These are phyloP conservation scores for Neckera pumila DNA, from an alignment of 225 moss, liverwort and hornwort genomes.

Conservation along the genomic window DNA sequence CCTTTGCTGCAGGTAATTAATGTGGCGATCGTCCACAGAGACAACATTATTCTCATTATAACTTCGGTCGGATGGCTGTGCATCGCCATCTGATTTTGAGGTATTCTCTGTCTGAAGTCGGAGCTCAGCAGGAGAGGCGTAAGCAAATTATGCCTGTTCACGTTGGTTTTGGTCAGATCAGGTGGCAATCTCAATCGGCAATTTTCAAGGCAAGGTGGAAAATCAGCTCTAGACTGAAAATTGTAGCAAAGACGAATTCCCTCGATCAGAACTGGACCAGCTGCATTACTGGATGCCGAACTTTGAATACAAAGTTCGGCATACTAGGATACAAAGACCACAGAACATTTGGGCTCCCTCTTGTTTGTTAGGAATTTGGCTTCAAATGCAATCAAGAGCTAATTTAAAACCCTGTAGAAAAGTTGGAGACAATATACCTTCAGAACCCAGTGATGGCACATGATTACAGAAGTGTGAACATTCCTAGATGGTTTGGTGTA, in stretches of 20 bases:
- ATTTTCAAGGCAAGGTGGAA: background rate
- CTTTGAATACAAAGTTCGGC: background rate
- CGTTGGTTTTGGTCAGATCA: background rate
- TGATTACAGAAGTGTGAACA: background rate
- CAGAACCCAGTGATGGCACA: background rate
- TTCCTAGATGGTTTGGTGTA: background rate
- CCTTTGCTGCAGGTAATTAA: background rate
- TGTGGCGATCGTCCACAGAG: background rate
- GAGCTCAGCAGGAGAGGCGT: background rate
- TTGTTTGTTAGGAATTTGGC: background rate
- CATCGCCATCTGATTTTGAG: background rate
- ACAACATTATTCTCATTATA: background rate
- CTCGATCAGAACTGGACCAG: background rate
- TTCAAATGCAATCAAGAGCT: background rate
- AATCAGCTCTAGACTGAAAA: background rate
- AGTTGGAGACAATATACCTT: background rate
- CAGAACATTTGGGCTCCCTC: background rate
- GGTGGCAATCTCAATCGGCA: background rate
- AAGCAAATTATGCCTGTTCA: background rate
- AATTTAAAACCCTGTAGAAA: background rate
- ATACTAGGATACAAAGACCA: background rate
- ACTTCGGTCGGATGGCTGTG: background rate
- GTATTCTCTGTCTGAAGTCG: background rate
- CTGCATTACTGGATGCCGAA: background rate
- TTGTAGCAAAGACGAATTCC: background rate